A percentile compares a stretch with the other conserved stretches of the same genome.
Conservation (phyloP, 768 basidiomycete genomes). For the Cubamyces sp. region DNA sequence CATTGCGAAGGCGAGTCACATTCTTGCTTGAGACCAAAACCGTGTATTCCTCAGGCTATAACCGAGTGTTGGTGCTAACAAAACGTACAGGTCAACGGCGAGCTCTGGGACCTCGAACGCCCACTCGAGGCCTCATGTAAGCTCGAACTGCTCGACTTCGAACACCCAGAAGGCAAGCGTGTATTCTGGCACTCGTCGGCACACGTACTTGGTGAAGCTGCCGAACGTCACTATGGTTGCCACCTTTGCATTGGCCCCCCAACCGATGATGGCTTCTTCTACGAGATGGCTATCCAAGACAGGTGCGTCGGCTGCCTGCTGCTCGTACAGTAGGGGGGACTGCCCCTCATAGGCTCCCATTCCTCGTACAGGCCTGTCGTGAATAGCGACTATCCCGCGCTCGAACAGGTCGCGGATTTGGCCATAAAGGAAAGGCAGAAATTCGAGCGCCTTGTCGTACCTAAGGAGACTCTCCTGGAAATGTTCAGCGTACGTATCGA, state of each 20-base stretch:
- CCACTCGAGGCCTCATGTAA: slow-evolving; percentile 86
- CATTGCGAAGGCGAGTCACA: slow-evolving; percentile 78
- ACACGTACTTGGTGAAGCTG: slow-evolving; percentile 95
- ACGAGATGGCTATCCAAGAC: slow-evolving; percentile 94
- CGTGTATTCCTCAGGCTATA: too few species aligned
- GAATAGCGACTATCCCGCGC: slow-evolving; percentile 79
- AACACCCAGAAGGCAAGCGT: slow-evolving; percentile 90
- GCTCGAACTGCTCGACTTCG: slow-evolving; percentile 89
- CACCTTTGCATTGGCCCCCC: slow-evolving; percentile 97
- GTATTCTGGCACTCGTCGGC: slow-evolving; percentile 99
- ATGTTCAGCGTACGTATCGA: slow-evolving; percentile 99
- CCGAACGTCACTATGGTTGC: slow-evolving; percentile 95
- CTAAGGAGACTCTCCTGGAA: slow-evolving; percentile 91
- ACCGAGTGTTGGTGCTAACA: too few species aligned
- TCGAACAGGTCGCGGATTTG: slow-evolving; percentile 86
- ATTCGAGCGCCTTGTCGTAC: slow-evolving; percentile 91
- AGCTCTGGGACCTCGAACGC: slow-evolving; percentile 93
- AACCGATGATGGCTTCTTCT: slow-evolving; percentile 98
- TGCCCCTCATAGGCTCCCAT: neutral
- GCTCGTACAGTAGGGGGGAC: neutral
- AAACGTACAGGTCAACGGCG: slow-evolving; percentile 68
- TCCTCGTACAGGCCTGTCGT: slow-evolving; percentile 62
- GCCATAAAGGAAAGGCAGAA: slow-evolving; percentile 97
- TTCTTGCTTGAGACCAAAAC: too few species aligned
- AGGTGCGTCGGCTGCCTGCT: slow-evolving; percentile 43